Evolutionary conservation across 1,284 basidiomycete genomes (phyloP), one percentile per base, ranked within the genome.

Genomic region (Meira nashicola): DNA sequence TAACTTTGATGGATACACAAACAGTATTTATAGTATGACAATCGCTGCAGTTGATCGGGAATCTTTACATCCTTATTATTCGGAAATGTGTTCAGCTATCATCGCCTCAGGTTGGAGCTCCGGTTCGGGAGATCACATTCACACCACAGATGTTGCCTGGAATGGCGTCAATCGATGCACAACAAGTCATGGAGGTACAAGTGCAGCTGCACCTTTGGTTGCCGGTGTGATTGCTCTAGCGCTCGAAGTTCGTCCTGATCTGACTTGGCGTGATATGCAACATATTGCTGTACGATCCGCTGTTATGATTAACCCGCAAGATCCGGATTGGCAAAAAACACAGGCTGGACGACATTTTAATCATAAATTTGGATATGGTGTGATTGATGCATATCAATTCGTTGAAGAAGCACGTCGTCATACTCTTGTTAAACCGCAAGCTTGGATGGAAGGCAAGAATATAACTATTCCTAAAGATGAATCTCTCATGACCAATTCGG

Each of bases 1-100:
- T 82, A 99, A 99, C 80, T 98, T 99, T 78, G 95, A 98, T 71
- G 95, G 95, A 6, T 99, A 98, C 79, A 99, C 95, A 38, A 98
- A 98, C 78, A 91, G 89, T 67, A 95, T 97, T 66, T 97, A 92
- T 80, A 92, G 89, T 5, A 87, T 98, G 57, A 99, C 95, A 0
- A 91, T 99, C 33, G 89, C 92, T 9, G 91, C 95, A 0, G 84
- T 96, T 59, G 94, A 98, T 75, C 86, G 89, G 75, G 89, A 90
- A 74, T 94, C 92, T 10, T 80, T 90, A 43, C 94, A 96, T 77
- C 95, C 95, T 6, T 92, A 89, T 76, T 99, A 99, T 74, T 98
- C 94, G 9, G 95, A 99, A 79, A 82, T 92, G 55, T 99, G 95
- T 78, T 88, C 93, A 1, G 94, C 95, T 0, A 97, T 96, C 80